A percentile compares a stretch with the other conserved stretches of the same genome.
phyloP scores from a whole-genome alignment of 1,139 yeast genomes.

The Suhomyces maxii region DNA sequence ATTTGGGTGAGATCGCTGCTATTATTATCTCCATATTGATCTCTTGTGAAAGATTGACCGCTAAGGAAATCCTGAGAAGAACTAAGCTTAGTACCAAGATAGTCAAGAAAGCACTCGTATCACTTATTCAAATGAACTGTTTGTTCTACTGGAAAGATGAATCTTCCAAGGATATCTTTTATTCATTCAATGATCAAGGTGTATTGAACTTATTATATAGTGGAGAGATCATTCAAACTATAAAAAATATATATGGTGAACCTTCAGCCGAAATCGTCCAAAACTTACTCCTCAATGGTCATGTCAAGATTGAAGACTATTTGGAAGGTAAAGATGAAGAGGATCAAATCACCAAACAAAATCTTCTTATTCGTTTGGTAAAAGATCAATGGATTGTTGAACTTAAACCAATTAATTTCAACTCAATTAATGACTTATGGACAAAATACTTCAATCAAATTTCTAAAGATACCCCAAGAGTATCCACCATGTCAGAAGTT shows the following conservation, averaged over 20 bases:
- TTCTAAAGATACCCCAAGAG: conserved; percentile 50
- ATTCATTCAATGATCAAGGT: conserved; percentile 66
- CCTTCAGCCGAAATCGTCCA: conserved; percentile 69
- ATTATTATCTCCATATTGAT: conserved; percentile 53
- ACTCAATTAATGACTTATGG: conserved; percentile 60
- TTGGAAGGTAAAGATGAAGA: conserved; percentile 36
- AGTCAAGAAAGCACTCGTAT: conserved; percentile 59
- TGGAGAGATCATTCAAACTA: conserved; percentile 68
- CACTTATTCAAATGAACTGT: conserved; percentile 66
- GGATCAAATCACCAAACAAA: conserved; percentile 27
- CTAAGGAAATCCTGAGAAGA: conserved; percentile 45
- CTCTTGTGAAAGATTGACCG: conserved; percentile 58
- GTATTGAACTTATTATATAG: conserved; percentile 65
- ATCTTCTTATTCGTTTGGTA: conserved; percentile 46
- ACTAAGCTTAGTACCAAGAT: conserved; percentile 42
- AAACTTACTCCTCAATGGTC: conserved; percentile 65
- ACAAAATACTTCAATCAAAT: conserved; percentile 51
- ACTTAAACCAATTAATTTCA: conserved; percentile 31
- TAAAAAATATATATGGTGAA: conserved; percentile 43
- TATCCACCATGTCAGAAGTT: conserved; percentile 55
- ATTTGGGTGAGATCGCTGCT: conserved; percentile 67
- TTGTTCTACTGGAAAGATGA: conserved; percentile 54
- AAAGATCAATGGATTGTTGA: conserved; percentile 59
- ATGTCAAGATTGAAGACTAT: conserved; percentile 62
- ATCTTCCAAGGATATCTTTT: conserved; percentile 41